A percentile compares a stretch with the other conserved stretches of the same genome.
These are phyloP conservation scores for Akebia trifoliata DNA, from an alignment of 164 flowering plant species.

Conservation along the genomic window DNA sequence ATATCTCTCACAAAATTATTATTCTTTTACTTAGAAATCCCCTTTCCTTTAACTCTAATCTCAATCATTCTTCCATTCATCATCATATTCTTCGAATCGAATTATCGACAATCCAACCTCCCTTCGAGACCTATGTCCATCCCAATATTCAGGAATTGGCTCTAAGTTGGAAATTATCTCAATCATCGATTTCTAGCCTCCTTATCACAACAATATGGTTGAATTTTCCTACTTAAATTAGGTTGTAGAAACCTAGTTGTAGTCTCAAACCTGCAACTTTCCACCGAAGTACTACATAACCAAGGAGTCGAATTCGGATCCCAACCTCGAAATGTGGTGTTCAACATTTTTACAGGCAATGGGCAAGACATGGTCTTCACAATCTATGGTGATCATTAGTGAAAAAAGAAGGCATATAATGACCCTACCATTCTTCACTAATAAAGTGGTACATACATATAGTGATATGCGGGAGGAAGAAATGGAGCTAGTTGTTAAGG, in stretches of 20 bases:
- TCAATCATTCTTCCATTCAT: slow-evolving; percentile 12
- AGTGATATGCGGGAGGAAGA: slow-evolving; percentile 59
- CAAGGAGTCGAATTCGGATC: slow-evolving; percentile 78
- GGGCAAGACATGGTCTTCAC: slow-evolving; percentile 88
- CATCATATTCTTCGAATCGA: slow-evolving; percentile 10
- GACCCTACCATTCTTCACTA: slow-evolving; percentile 72
- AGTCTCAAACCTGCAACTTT: slow-evolving; percentile 54
- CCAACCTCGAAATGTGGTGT: slow-evolving; percentile 60
- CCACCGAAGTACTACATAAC: slow-evolving; percentile 50
- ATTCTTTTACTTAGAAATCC: slow-evolving; percentile 1
- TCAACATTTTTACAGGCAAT: slow-evolving; percentile 70
- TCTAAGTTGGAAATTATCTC: slow-evolving; percentile 70
- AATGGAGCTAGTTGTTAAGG: slow-evolving; percentile 42
- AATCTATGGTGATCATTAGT: slow-evolving; percentile 70
- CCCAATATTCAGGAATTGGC: slow-evolving; percentile 77
- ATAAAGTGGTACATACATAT: slow-evolving; percentile 59
- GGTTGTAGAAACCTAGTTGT: slow-evolving; percentile 53
- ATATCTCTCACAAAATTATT: slow-evolving; percentile 3
- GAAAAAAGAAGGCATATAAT: slow-evolving; percentile 68
- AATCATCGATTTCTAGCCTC: slow-evolving; percentile 51
- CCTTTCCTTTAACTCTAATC: slow-evolving; percentile 2
- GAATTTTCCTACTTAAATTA: slow-evolving; percentile 46
- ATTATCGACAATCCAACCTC: slow-evolving; percentile 14
- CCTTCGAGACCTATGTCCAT: slow-evolving; percentile 55
- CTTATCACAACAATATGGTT: slow-evolving; percentile 40